These are phyloP conservation scores for Tetratostichococcus sp. DNA, from an alignment of 139 green algal species.

Conservation along the genomic window DNA sequence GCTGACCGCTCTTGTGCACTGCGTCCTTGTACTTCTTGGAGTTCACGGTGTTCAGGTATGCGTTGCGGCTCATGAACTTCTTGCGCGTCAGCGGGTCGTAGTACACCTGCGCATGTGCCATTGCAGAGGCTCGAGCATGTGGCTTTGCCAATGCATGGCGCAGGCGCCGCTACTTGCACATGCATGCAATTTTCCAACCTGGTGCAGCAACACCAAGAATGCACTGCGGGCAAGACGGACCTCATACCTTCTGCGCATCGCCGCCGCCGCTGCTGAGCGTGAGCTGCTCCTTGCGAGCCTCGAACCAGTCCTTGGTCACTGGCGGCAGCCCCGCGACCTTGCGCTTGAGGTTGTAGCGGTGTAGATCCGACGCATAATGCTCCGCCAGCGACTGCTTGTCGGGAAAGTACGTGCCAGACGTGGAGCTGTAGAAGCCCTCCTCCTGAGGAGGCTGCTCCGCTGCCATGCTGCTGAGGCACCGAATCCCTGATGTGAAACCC, in stretches of 20 bases:
- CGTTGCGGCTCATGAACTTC: constrained; percentile 84
- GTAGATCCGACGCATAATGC: constrained; percentile 90
- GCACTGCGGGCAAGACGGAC: too few relatives aligned
- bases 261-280: constrained; percentile 13
- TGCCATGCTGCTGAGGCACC: background rate
- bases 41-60: constrained; percentile 62
- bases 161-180: too few relatives aligned
- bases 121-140: too few relatives aligned
- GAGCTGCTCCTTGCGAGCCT: constrained; percentile 77
- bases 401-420: constrained; percentile 63
- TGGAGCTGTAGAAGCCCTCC: constrained; percentile 73
- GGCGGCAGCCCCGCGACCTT: constrained; percentile 83
- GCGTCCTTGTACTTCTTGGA: constrained; percentile 89
- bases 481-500: too few relatives aligned
- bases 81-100: constrained; percentile 83
- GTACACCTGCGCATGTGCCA: background rate
- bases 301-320: constrained; percentile 93
- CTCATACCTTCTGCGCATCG: background rate
- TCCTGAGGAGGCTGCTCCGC: background rate
- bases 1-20: constrained; percentile 59
- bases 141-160: too few relatives aligned
- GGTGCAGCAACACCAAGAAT: too few relatives aligned
- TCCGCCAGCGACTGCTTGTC: constrained; percentile 70
- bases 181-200: too few relatives aligned
- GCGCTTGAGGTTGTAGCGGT: constrained; percentile 97